These are phyloP conservation scores for Saitoella complicata DNA, from an alignment of 805 yeast genomes.

Conservation along the genomic window DNA sequence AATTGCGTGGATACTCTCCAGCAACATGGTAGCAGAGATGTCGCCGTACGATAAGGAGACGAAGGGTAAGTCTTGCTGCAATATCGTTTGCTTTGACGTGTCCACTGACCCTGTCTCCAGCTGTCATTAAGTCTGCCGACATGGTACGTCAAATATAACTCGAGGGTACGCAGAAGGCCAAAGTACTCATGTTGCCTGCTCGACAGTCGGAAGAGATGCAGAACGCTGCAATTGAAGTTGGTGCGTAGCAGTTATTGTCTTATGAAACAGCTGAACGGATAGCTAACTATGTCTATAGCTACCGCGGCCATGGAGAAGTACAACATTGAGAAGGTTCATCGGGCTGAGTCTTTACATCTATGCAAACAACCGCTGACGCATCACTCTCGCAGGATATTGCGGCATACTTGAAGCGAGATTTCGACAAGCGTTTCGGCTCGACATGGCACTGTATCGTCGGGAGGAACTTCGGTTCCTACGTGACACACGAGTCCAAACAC, in stretches of 20 bases:
- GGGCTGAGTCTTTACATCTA: background rate
- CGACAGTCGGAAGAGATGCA: conserved; percentile 19
- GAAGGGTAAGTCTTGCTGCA: too few species aligned
- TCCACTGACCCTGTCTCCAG: conserved; percentile 3
- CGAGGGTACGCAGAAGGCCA: background rate
- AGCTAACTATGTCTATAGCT: conserved; percentile 16
- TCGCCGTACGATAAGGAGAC: too few species aligned
- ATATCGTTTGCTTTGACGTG: too few species aligned
- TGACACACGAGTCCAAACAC: conserved; percentile 38
- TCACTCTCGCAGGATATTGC: conserved; percentile 31
- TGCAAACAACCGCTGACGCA: background rate
- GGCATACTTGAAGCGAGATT: conserved; percentile 38
- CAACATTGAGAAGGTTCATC: conserved; percentile 25
- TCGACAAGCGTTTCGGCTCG: conserved; percentile 38
- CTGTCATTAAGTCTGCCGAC: conserved; percentile 20
- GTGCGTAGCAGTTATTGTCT: conserved; percentile 7
- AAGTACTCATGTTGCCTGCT: background rate
- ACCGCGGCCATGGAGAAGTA: conserved; percentile 29
- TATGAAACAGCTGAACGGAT: background rate
- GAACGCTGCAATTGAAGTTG: conserved; percentile 16
- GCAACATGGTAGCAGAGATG: too few species aligned
- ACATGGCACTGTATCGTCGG: conserved; percentile 56
- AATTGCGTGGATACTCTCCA: too few species aligned
- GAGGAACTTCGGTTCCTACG: conserved; percentile 42
- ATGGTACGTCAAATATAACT: conserved; percentile 15